Conservation (phyloP, 305 asterid species). For the Rubia tinctorum region DNA sequence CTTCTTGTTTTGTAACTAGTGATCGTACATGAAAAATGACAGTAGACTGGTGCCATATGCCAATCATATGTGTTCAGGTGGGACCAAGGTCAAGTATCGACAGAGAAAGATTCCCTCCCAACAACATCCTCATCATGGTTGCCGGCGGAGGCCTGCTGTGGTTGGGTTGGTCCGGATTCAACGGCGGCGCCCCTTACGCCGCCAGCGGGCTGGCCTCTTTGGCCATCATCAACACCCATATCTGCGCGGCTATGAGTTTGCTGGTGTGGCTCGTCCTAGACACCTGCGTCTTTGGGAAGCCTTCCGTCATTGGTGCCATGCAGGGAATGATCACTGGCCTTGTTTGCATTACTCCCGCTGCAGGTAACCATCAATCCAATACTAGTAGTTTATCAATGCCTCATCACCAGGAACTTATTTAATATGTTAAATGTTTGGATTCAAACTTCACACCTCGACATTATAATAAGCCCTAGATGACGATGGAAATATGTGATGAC, state of each 20-base stretch:
- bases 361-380: conserved; percentile 18
- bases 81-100: conserved; percentile 32
- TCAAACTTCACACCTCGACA: no score
- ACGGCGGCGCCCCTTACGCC: conserved; percentile 37
- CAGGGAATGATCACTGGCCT: conserved; percentile 45
- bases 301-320: conserved; percentile 34
- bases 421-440: background rate
- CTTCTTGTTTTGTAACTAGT: background rate
- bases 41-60: background rate
- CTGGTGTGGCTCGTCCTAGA: conserved; percentile 38
- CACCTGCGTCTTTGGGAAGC: conserved; percentile 29
- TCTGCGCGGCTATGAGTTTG: conserved; percentile 36
- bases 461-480: no score
- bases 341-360: conserved; percentile 45
- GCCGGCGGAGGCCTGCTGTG: conserved; percentile 43
- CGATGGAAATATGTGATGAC: no score
- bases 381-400: background rate
- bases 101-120: conserved; percentile 34
- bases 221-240: conserved; percentile 37
- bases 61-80: conserved; percentile 20
- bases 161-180: conserved; percentile 49
- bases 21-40: background rate
- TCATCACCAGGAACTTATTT: no score
- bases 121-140: conserved; percentile 33
- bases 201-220: conserved; percentile 18